Base-by-base conservation (phyloP, 495 filamentous ascomycete species). In the Lophiotrema nucula region DNA sequence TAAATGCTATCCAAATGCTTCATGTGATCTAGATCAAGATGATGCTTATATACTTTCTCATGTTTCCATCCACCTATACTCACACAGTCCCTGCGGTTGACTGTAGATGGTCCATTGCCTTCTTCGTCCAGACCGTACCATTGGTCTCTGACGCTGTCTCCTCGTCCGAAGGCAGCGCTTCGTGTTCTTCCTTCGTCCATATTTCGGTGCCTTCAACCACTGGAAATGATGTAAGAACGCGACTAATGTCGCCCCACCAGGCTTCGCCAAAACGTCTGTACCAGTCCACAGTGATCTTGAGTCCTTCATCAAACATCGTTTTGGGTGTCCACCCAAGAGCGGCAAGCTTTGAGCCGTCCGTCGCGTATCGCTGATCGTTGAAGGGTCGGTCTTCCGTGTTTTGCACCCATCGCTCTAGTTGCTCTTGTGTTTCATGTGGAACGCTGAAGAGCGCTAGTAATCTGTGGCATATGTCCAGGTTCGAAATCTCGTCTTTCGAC, bases 211-310 rank as follows among this genome's bases (percentile, higher is more conserved):
- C 65, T 41, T 60, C 61, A 0, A 70, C 60, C n/a, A 70, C 69
- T 8, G 69, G 69, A 41, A 71, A 71, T 12, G 69, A 44, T 10
- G 66, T 62, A 27, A 72, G 47, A 26, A 79, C 79, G 47, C 76
- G 75, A 65, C 74, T 84, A 58, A 89, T 85, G 75, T 91, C 79
- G 63, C 83, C 83, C 87, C 87, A 90, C 87, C 87, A 90, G 22
- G 67, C 76, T 1, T 82, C 81, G 56, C 62, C 61, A 53, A 82
- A 86, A 27, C 62, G 68, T 24, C 71, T 71, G 67, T 90, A 89
- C 87, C 87, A 90, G 28, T 83, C 77, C 1, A 89, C 84, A 3
- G 87, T 89, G n/a, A 66, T 69, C 33, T 70, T 70, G 53, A 90
- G 69, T 19, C 87, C 87, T 0, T 85, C 78, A 0, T 71, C 76